Evolutionary conservation across 495 filamentous ascomycete genomes (phyloP).

Genomic region (Talaromyces trachyspermus): DNA sequence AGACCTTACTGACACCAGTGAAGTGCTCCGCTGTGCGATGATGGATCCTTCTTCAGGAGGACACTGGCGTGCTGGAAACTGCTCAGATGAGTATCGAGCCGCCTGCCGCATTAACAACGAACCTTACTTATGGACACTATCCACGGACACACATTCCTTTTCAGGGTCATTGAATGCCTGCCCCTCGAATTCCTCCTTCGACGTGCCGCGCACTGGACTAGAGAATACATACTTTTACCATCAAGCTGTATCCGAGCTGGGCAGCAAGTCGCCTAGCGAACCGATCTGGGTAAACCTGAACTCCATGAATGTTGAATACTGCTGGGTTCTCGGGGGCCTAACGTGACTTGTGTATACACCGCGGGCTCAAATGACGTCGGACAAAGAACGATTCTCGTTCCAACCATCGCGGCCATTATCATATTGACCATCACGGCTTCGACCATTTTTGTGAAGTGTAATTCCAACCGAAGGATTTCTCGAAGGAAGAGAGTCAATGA

Average conservation of each 20-base stretch:
- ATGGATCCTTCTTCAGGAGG: constrained; percentile 38
- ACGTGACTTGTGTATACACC: constrained; percentile 48
- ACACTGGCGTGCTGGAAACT: constrained; percentile 51
- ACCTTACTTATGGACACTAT: constrained; percentile 51
- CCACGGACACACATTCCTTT: constrained; percentile 28
- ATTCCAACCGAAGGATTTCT: constrained; percentile 47
- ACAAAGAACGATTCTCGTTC: constrained; percentile 46
- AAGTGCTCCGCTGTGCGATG: constrained; percentile 44
- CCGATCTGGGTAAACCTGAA: constrained; percentile 54
- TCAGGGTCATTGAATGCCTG: constrained; percentile 28
- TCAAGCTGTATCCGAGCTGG: constrained; percentile 19
- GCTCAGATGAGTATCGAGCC: constrained; percentile 36
- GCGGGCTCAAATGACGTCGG: constrained; percentile 28
- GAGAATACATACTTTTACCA: constrained; percentile 53
- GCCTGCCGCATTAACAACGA: constrained; percentile 45
- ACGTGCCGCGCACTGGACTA: constrained; percentile 50
- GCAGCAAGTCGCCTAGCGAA: constrained; percentile 18
- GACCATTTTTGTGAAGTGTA: constrained; percentile 59
- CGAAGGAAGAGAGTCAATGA: constrained; percentile 43
- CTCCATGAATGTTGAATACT: constrained; percentile 42
- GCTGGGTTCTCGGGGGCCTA: constrained; percentile 51
- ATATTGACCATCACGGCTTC: constrained; percentile 50
- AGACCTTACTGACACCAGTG: constrained; percentile 14
- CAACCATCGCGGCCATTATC: constrained; percentile 51
- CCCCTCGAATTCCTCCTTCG: constrained; percentile 33